phyloP scores from a whole-genome alignment of 1,139 yeast genomes.

The Saccharomyces hybrid region DNA sequence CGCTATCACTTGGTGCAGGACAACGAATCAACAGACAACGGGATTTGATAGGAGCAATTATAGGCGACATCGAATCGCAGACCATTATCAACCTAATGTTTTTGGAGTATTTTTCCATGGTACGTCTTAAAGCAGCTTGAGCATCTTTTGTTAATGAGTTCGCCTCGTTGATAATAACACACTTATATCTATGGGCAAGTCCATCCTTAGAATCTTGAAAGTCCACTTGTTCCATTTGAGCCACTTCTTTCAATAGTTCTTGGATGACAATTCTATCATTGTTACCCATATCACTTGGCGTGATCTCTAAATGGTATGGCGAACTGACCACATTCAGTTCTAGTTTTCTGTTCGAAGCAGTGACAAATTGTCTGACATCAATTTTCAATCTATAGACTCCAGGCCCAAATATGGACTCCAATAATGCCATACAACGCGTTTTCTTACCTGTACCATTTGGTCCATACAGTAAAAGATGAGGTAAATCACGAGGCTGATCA shows the following conservation, averaged over 20 bases:
- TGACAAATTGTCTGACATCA: slow-evolving; percentile 77
- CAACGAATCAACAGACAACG: slow-evolving; percentile 82
- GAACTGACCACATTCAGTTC: slow-evolving; percentile 90
- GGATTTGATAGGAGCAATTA: slow-evolving; percentile 89
- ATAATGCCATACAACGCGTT: slow-evolving; percentile 78
- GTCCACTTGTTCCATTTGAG: slow-evolving; percentile 91
- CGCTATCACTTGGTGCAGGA: slow-evolving; percentile 66
- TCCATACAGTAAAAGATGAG: slow-evolving; percentile 86
- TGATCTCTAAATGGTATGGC: slow-evolving; percentile 84
- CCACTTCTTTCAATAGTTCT: slow-evolving; percentile 86
- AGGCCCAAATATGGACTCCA: slow-evolving; percentile 74
- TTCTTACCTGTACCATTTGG: slow-evolving; percentile 97
- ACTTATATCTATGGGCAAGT: slow-evolving; percentile 64
- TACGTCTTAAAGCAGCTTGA: slow-evolving; percentile 92
- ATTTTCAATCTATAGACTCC: slow-evolving; percentile 80
- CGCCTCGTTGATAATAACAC: slow-evolving; percentile 91
- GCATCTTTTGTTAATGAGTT: slow-evolving; percentile 99
- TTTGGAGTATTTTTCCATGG: slow-evolving; percentile 94
- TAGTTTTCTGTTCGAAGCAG: slow-evolving; percentile 63
- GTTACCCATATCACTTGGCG: slow-evolving; percentile 95
- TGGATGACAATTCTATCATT: slow-evolving; percentile 93
- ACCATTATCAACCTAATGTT: slow-evolving; percentile 78
- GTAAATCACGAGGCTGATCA: slow-evolving; percentile 53
- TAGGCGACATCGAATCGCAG: slow-evolving; percentile 84
- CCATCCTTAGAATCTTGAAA: slow-evolving; percentile 29